phyloP scores from a whole-genome alignment of 345 rosid genomes.

The Syzygium grande region DNA sequence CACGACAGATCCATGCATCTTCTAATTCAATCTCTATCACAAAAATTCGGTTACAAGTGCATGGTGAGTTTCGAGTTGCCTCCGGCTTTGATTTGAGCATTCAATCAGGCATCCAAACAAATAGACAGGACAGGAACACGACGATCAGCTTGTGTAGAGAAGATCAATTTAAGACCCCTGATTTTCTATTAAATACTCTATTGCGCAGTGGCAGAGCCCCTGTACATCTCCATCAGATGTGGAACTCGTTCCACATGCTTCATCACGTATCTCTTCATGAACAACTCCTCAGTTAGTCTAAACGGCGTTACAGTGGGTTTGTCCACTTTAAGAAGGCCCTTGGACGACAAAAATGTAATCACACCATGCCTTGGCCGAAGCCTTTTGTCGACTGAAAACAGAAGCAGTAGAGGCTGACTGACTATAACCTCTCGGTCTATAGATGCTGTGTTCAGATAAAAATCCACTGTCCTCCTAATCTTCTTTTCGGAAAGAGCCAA shows the following conservation, averaged over 20 bases:
- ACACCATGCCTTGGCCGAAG: conserved; percentile 9
- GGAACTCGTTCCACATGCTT: conserved; percentile 4
- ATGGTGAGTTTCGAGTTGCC: neutral
- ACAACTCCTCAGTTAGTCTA: neutral
- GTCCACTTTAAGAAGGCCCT: conserved; percentile 5
- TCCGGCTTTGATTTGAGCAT: neutral
- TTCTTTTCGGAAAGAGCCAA: conserved; percentile 7
- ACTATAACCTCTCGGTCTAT: neutral
- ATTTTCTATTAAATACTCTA: neutral
- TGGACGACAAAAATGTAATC: conserved; percentile 8
- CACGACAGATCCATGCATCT: neutral
- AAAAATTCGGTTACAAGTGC: neutral
- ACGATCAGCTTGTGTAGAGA: neutral
- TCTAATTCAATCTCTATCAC: neutral
- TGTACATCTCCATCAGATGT: conserved; percentile 9
- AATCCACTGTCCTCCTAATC: conserved; percentile 1
- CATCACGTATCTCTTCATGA: conserved; percentile 7
- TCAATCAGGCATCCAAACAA: neutral
- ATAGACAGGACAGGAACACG: neutral
- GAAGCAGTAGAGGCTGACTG: conserved; percentile 3
- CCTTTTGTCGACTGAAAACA: conserved; percentile 6
- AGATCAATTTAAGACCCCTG: neutral
- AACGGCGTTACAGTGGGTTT: neutral
- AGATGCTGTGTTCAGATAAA: conserved; percentile 3
- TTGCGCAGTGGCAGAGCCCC: neutral